Conservation (phyloP, 2,329 filamentous ascomycete species). For the Penicillium sp. region DNA sequence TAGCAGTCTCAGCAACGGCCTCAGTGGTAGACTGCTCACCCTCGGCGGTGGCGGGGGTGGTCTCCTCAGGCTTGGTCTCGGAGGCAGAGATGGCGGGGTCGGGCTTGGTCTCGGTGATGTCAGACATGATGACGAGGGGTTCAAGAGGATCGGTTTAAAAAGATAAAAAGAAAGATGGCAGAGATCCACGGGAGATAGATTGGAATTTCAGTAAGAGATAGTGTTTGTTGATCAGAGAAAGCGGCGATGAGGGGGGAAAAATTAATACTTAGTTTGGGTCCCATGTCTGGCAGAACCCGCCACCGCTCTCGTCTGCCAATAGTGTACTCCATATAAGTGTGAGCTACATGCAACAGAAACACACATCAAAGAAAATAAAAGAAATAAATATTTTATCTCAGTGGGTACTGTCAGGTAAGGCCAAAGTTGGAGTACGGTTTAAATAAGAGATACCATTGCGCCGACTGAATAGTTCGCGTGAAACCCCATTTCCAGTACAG, state of each 20-base stretch:
- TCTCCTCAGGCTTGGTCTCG: slow-evolving; percentile 37
- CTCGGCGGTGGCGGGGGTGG: slow-evolving; percentile 35
- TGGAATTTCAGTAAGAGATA: slow-evolving; percentile 14
- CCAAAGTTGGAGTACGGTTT: neutral
- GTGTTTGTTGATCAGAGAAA: slow-evolving; percentile 26
- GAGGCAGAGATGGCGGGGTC: slow-evolving; percentile 45
- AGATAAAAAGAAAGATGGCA: slow-evolving; percentile 1
- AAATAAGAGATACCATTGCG: slow-evolving; percentile 15
- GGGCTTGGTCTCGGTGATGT: slow-evolving; percentile 44
- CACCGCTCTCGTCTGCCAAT: slow-evolving; percentile 21
- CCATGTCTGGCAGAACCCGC: slow-evolving; percentile 20
- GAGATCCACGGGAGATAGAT: slow-evolving; percentile 8
- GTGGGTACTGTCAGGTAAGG: neutral
- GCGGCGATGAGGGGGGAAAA: slow-evolving; percentile 29
- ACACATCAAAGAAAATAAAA: neutral
- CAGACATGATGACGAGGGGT: slow-evolving; percentile 40
- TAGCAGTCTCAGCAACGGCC: slow-evolving; percentile 37
- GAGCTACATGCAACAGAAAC: neutral
- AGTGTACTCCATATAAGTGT: neutral
- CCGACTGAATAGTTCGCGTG: slow-evolving; percentile 9
- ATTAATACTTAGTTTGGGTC: slow-evolving; percentile 28
- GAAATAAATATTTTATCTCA: neutral
- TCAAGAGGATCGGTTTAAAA: slow-evolving; percentile 11
- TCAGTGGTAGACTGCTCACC: slow-evolving; percentile 33
- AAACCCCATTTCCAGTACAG: slow-evolving; percentile 4